A percentile compares a stretch with the other conserved stretches of the same genome.
Conservation (phyloP, 192 early-diverging fungal species). For the Rhizoclosmatium globosum region DNA sequence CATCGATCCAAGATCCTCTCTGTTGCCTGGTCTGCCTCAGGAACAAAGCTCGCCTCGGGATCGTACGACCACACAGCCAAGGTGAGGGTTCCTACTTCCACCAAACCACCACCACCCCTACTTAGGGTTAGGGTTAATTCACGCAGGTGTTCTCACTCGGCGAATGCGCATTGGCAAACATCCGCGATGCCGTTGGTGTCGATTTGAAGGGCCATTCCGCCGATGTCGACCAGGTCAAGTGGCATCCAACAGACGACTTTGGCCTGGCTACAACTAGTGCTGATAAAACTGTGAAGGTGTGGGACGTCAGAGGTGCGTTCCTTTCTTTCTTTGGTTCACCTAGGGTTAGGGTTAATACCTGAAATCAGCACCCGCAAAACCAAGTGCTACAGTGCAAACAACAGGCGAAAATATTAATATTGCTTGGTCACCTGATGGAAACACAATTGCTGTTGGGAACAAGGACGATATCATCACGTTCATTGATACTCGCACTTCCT, state of each 20-base stretch:
- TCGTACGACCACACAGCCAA: slow-evolving; percentile 21
- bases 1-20: slow-evolving; percentile 25
- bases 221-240: slow-evolving; percentile 75
- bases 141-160: background rate
- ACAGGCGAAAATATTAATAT: slow-evolving; percentile 87
- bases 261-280: slow-evolving; percentile 77
- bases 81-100: background rate
- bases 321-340: background rate
- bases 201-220: slow-evolving; percentile 80
- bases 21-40: slow-evolving; percentile 19
- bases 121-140: background rate
- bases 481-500: slow-evolving; percentile 72
- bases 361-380: slow-evolving; percentile 55
- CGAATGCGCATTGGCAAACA: background rate
- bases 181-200: slow-evolving; percentile 40
- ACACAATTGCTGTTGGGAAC: slow-evolving; percentile 81
- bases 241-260: slow-evolving; percentile 79
- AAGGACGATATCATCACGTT: slow-evolving; percentile 83
- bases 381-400: slow-evolving; percentile 66
- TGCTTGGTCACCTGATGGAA: slow-evolving; percentile 82
- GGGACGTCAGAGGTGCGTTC: slow-evolving; percentile 78
- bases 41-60: slow-evolving; percentile 24
- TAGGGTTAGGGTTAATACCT: background rate
- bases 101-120: background rate
- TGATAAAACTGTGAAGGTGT: slow-evolving; percentile 81